Evolutionary conservation across 306 rosid species (phyloP), one percentile per base, ranked within the genome.

Genomic region (Medicago lupulina): DNA sequence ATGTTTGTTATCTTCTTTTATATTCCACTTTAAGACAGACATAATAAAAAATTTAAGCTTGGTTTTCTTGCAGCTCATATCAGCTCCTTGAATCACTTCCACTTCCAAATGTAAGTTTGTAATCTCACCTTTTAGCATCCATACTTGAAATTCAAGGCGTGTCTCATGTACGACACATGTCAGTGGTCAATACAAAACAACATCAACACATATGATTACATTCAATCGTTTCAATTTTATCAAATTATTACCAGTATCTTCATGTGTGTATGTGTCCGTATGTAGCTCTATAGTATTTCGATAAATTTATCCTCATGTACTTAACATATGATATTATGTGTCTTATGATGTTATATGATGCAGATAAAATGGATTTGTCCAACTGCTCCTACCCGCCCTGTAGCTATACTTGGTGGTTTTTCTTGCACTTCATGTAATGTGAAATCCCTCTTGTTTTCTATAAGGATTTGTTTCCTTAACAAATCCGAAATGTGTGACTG

Each of bases 341-440:
- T 75, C 61, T 76, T 51, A 14, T 76, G 60, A 76, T 76, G n/a
- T 76, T 47, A 74, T 17, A 19, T 82, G 77, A 23, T 79, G 73
- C 90, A 93, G 98, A 86, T 93, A 79, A 93, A 93, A 81, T 93
- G 98, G 98, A 93, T 93, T 79, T 93, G 98, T 74, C 98, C 98
- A 15, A 93, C 98, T 63, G 98, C 98, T 58, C 98, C 96, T 25
- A 91, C 88, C 39, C 93, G 97, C 67, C 88, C 96, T n/a, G 98
- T 91, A 41, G 79, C 92, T 6, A 57, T 80, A 44, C 90, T 91
- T 16, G 98, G 98, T 15, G 96, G 96, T 74, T 91, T 91, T 89
- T 72, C 88, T 49, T 93, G 97, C 85, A 89, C 96, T 70, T 91
- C 98, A 67, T 93, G 98, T 93, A 83, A 87, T 83, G 72, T 74